Conservation (phyloP, 202 grass and related monocot species). For the Alloteropsis angusta region DNA sequence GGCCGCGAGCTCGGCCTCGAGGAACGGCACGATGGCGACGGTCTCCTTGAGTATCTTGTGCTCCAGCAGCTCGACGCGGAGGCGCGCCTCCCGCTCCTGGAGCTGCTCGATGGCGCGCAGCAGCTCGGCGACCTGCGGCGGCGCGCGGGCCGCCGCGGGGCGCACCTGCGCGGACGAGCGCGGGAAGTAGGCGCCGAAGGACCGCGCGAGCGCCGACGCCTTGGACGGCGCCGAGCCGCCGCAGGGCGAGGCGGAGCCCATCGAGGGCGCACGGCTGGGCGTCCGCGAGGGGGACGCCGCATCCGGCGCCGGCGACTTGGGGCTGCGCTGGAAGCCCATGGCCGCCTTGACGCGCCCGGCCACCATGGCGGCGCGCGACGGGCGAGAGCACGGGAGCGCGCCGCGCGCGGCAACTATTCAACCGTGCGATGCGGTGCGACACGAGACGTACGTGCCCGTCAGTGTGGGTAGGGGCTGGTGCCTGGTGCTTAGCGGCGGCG, state of each 20-base stretch:
- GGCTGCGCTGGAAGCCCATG: constrained; percentile 75
- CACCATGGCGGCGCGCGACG: constrained; percentile 41
- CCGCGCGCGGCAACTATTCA: background rate
- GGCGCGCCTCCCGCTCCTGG: constrained; percentile 87
- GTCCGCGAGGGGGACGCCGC: constrained; percentile 4
- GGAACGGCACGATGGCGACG: constrained; percentile 78
- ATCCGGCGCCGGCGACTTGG: background rate
- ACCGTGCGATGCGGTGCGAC: background rate
- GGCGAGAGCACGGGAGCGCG: background rate
- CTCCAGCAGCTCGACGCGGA: constrained; percentile 79
- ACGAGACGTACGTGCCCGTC: background rate
- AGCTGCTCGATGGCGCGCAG: constrained; percentile 75
- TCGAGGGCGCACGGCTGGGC: constrained; percentile 7
- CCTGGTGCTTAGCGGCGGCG: background rate
- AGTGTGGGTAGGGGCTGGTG: background rate
- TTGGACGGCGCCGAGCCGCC: constrained; percentile 26
- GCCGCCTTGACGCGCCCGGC: constrained; percentile 80
- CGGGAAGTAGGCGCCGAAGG: constrained; percentile 82
- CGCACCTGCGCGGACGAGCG: constrained; percentile 67
- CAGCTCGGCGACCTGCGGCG: constrained; percentile 71
- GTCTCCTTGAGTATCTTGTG: constrained; percentile 95
- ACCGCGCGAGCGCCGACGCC: constrained; percentile 48
- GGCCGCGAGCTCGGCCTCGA: constrained; percentile 70
- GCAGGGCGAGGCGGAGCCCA: constrained; percentile 20
- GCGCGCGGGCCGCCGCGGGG: constrained; percentile 30